Evolutionary conservation across 495 filamentous ascomycete genomes (phyloP), one percentile per base, ranked within the genome.

Genomic region (Penicillium cinerascens): DNA sequence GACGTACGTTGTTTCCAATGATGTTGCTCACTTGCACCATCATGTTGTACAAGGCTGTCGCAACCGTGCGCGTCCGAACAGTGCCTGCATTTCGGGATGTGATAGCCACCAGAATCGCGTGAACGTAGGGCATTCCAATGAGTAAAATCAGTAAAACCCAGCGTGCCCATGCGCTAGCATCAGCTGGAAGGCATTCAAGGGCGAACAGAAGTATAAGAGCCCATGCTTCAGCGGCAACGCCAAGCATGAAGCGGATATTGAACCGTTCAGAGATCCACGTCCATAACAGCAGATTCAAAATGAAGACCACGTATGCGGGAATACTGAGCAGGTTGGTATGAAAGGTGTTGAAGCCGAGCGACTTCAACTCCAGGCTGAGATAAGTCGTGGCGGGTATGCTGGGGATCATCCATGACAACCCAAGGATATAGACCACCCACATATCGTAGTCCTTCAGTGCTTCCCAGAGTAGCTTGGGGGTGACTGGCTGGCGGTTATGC

Each of bases 21-120:
- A 89, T 84, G 16, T 74, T 83, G 25, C 76, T 77, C 0, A 77
- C 72, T 62, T 91, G 87, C 1, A 90, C 84, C 36, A 69, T 76
- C 86, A 91, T 89, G 69, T 91, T 91, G 64, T 92, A 92, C 13
- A 88, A 15, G 0, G 77, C 74, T 25, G 80, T 78, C 3, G 77
- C 78, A 16, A 90, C 82, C 4, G 85, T 82, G 3, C 87, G 63
- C 0, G 86, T 87, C 1, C 85, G 69, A 11, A 89, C 86, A 0
- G 80, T 80, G n/a, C 85, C 85, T 4, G 83, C 78, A 61, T 88
- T 87, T 25, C 80, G 72, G 0, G 82, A 82, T 17, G 82, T 83
- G 74, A 84, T 83, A 9, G 79, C 85, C 3, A 87, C 86, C 47
- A 88, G 68, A 20, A 89, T 82, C 0, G 86, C 82, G 60, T 85